phyloP scores from a whole-genome alignment of 2,329 filamentous ascomycete genomes.

The Penicillium expansum region DNA sequence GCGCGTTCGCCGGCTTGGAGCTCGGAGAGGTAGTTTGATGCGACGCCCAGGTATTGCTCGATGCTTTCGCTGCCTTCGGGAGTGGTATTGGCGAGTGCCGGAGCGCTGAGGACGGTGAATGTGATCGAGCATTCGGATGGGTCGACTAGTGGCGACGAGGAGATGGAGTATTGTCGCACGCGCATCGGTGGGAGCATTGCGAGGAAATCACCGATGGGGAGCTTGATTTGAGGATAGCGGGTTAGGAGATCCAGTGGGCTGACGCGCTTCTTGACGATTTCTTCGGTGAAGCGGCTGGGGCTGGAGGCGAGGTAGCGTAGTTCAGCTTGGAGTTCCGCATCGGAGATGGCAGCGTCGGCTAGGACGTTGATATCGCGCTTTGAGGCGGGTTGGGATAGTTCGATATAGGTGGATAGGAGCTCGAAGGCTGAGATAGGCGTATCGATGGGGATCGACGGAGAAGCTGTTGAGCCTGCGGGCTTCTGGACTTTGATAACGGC shows the following conservation, averaged over 20 bases:
- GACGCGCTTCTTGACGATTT: conserved; percentile 56
- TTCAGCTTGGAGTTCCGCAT: conserved; percentile 49
- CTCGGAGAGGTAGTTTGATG: conserved; percentile 59
- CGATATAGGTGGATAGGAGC: conserved; percentile 68
- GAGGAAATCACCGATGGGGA: conserved; percentile 67
- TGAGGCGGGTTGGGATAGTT: conserved; percentile 69
- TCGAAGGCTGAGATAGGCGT: conserved; percentile 60
- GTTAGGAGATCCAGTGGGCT: conserved; percentile 64
- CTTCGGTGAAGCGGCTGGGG: conserved; percentile 44
- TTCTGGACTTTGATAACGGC: conserved; percentile 60
- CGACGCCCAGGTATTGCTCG: conserved; percentile 56
- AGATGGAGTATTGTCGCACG: conserved; percentile 76
- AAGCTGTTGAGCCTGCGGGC: conserved; percentile 43
- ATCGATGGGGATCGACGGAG: conserved; percentile 51
- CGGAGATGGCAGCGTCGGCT: conserved; percentile 48
- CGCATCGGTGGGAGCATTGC: conserved; percentile 74
- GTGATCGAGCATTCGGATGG: conserved; percentile 61
- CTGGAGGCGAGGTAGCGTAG: conserved; percentile 31
- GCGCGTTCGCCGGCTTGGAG: conserved; percentile 32
- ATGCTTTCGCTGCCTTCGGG: conserved; percentile 40
- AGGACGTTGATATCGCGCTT: conserved; percentile 57
- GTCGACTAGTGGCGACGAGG: conserved; percentile 66
- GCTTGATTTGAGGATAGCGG: conserved; percentile 55
- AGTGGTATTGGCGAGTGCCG: conserved; percentile 45
- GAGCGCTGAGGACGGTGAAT: conserved; percentile 62